phyloP scores from a whole-genome alignment of 257 asterid genomes.

The Solanum chilense region DNA sequence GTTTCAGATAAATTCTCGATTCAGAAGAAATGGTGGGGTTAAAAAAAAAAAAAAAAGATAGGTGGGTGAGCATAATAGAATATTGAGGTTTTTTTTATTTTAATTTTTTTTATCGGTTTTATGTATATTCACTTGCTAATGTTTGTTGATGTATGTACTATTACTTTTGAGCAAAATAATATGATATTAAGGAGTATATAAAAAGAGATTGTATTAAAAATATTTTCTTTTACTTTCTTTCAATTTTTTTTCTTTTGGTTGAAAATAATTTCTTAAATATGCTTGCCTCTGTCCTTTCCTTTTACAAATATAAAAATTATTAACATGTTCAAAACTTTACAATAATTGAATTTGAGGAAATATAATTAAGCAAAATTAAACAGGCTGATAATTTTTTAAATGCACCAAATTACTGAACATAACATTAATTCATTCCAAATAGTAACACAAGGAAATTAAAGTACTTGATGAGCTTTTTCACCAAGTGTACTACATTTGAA shows the following conservation, averaged over 20 bases:
- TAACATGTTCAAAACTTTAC: not conserved
- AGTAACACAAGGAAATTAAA: not conserved
- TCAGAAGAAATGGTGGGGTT: constrained; percentile 39
- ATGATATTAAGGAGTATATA: not conserved
- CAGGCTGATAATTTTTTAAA: not conserved
- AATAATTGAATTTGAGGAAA: not conserved
- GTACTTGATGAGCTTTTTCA: not conserved
- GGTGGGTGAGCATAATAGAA: not conserved
- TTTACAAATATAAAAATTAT: not conserved
- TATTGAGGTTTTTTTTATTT: not conserved
- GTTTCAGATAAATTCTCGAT: not conserved
- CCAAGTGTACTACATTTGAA: not conserved
- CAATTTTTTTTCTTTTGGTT: not conserved
- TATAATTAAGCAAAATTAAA: not conserved
- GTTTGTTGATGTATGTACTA: not conserved
- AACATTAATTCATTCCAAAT: not conserved
- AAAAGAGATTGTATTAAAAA: not conserved
- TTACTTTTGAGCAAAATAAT: not conserved
- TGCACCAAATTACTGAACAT: not conserved
- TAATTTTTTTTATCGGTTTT: not conserved
- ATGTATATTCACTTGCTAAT: not conserved
- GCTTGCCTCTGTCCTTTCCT: not conserved
- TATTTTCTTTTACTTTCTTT: not conserved
- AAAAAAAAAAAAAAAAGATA: not conserved
- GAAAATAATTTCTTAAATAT: not conserved